Evolutionary conservation across 768 basidiomycete species (phyloP).

Genomic region (Mycena crocata): DNA sequence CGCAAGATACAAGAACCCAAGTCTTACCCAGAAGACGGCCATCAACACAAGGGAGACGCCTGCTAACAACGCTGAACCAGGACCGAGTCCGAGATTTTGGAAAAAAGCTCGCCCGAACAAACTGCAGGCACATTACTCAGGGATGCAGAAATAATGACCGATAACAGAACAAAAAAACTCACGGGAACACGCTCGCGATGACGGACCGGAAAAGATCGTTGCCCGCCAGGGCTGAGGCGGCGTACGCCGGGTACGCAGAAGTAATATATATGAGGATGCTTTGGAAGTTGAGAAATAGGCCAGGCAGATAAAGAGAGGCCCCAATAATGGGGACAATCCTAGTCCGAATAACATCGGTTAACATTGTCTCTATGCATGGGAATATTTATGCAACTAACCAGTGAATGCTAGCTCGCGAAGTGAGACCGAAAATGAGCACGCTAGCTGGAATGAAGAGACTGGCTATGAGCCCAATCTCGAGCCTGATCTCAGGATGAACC

Average conservation of each 20-base stretch:
- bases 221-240: conserved; percentile 45
- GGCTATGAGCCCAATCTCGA: conserved; percentile 45
- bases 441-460: conserved; percentile 43
- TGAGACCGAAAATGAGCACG: conserved; percentile 48
- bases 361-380: too few species aligned
- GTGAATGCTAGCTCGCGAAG: conserved; percentile 38
- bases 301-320: conserved; percentile 41
- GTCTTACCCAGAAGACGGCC: neutral
- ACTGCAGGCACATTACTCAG: conserved; percentile 12
- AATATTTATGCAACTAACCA: too few species aligned
- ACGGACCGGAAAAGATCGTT: conserved; percentile 45
- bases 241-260: conserved; percentile 43
- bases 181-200: conserved; percentile 35
- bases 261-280: conserved; percentile 41
- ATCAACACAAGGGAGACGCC: conserved; percentile 36
- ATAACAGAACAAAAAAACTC: neutral
- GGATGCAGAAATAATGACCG: neutral
- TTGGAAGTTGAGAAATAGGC: conserved; percentile 44
- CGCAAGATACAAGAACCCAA: neutral
- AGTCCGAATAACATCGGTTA: too few species aligned
- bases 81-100: conserved; percentile 35
- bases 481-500: conserved; percentile 41
- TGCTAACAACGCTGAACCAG: conserved; percentile 37
- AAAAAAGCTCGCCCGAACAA: conserved; percentile 36
- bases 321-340: conserved; percentile 46